Percentiles rank a stretch among this genome's conserved stretches.
Conservation (phyloP, 768 basidiomycete species). For the Pulveroboletus ravenelii region DNA sequence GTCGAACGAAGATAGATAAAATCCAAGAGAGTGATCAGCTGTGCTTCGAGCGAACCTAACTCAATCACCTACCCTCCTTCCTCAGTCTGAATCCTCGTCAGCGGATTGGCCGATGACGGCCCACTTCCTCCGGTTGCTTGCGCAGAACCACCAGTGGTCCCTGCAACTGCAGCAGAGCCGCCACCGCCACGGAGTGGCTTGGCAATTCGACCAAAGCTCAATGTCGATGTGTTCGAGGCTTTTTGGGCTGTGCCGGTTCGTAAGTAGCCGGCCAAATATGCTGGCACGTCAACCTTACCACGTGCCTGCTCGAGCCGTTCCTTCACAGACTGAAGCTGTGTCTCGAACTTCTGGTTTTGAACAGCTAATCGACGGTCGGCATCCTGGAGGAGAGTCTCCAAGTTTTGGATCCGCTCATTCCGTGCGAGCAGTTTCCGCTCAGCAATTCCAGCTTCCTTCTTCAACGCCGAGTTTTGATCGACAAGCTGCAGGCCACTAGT, state of each 20-base stretch:
- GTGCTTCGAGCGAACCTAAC: conserved; percentile 10
- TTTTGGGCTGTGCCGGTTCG: conserved; percentile 63
- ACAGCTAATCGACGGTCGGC: conserved; percentile 88
- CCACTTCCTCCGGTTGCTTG: conserved; percentile 39
- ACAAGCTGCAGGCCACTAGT: conserved; percentile 63
- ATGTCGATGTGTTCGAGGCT: conserved; percentile 58
- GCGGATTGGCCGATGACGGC: conserved; percentile 55
- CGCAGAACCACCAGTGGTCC: conserved; percentile 36
- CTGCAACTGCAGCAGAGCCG: conserved; percentile 44
- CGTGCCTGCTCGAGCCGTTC: conserved; percentile 90
- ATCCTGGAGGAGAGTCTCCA: conserved; percentile 89
- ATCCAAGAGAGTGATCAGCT: conserved; percentile 18
- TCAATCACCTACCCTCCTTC: conserved; percentile 57
- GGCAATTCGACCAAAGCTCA: conserved; percentile 91
- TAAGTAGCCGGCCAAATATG: conserved; percentile 13
- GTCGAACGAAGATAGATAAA: conserved; percentile 10
- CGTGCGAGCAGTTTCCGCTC: conserved; percentile 94
- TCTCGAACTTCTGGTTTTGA: conserved; percentile 95
- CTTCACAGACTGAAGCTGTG: conserved; percentile 86
- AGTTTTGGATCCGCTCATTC: conserved; percentile 96
- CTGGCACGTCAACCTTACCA: conserved; percentile 47
- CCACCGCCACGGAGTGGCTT: conserved; percentile 95
- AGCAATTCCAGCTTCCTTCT: conserved; percentile 96
- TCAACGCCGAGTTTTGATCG: conserved; percentile 94
- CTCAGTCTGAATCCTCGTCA: conserved; percentile 75